Evolutionary conservation across 176 grass and related monocot species (phyloP), one percentile per base, ranked within the genome.

Genomic region (Poa annua): DNA sequence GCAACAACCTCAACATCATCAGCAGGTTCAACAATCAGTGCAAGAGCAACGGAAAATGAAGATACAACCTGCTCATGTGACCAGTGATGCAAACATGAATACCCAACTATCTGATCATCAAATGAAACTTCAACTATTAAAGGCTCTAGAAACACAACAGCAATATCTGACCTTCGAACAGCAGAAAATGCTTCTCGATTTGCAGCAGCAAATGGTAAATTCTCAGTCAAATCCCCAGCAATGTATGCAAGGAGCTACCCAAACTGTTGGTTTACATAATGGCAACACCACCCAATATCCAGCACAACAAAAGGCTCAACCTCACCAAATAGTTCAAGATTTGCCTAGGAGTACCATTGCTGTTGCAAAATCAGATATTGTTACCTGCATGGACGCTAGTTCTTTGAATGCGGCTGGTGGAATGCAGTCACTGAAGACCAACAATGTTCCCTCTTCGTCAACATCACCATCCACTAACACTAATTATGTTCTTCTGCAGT

Each of bases 121-220:
- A 39, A 83, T 91, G 78, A 85, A 88, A 76, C 75, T 91, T 59
- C 92, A 94, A 73, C 21, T 94, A 63, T 64, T 91, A 69, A 88
- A 87, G 61, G 78, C 78, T 78, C 42, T 89, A 62, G 86, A 84
- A n/a, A 83, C 84, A 29, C 88, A 87, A n/a, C 88, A 88, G 67
- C 88, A 92, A 42, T 26, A 86, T 55, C 75, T 88, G 71, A 66
- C 36, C 41, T 72, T 69, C 33, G 92, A 91, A 50, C 81, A 89
- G 52, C 86, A 94, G 86, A 94, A 94, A 87, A 85, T 88, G 70
- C 49, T 89, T 64, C 51, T 86, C 10, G 74, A 85, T 64, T 83
- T 94, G 61, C 89, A 86, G 65, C 89, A 94, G 51, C 89, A 94
- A 71, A 32, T 87, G 57, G 51, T 86, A 50, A 89, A 77, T 74